Evolutionary conservation across 768 basidiomycete genomes (phyloP).

Genomic region (Calocybe indica): DNA sequence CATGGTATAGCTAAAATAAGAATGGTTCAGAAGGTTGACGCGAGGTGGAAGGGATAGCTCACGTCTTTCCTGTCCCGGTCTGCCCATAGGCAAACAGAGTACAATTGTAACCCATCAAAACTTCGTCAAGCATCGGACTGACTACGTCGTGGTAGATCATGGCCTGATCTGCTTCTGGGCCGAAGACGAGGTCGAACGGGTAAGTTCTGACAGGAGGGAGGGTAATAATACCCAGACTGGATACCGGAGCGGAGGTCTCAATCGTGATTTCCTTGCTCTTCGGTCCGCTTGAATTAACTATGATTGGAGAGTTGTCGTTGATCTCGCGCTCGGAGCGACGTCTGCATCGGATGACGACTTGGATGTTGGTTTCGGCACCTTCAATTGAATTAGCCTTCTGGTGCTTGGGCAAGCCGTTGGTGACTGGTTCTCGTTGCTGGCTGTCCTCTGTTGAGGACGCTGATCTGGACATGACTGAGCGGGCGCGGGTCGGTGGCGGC

Average conservation of each 20-base stretch:
- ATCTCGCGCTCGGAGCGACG: constrained; percentile 83
- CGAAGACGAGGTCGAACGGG: constrained; percentile 93
- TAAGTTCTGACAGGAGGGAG: constrained; percentile 81
- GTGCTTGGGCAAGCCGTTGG: too few species aligned
- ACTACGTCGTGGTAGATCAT: constrained; percentile 94
- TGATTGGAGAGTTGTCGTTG: constrained; percentile 80
- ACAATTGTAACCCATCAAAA: constrained; percentile 95
- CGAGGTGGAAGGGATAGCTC: constrained; percentile 23
- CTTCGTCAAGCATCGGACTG: constrained; percentile 86
- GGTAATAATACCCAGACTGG: constrained; percentile 67
- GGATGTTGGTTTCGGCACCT: constrained; percentile 79
- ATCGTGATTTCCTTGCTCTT: constrained; percentile 74
- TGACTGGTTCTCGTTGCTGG: not conserved
- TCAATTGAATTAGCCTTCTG: constrained; percentile 14
- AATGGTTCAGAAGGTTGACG: constrained; percentile 2
- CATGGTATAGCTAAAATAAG: constrained; percentile 76
- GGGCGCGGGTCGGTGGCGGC: constrained; percentile 35
- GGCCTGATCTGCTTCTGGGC: constrained; percentile 93
- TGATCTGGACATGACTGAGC: constrained; percentile 42
- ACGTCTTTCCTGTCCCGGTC: constrained; percentile 99
- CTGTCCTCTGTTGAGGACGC: constrained; percentile 24
- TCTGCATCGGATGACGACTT: constrained; percentile 89
- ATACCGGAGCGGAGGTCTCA: constrained; percentile 65
- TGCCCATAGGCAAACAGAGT: constrained; percentile 98
- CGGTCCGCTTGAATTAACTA: constrained; percentile 73